Evolutionary conservation across 768 basidiomycete species (phyloP).

Genomic region (Termitomyces sp.): DNA sequence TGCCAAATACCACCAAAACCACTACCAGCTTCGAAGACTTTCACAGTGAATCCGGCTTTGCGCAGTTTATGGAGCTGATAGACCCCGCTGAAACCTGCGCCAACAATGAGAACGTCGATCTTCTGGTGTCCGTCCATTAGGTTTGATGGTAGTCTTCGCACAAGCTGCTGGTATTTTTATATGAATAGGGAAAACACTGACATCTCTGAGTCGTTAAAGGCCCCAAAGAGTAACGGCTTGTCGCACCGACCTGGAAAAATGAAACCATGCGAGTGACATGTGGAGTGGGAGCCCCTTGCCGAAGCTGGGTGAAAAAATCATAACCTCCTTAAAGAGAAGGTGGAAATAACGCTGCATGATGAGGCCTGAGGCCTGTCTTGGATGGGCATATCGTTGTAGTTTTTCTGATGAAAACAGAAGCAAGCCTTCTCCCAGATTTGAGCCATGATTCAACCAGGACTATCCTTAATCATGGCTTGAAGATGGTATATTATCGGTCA

Average conservation of each 20-base stretch:
- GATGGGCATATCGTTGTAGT: too few relatives aligned
- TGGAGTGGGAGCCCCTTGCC: background rate
- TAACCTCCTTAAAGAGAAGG: background rate
- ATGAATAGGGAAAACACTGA: background rate
- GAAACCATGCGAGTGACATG: background rate
- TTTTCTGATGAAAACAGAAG: too few relatives aligned
- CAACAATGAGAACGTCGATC: slow-evolving; percentile 19
- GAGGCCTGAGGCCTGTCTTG: background rate
- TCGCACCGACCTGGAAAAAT: background rate
- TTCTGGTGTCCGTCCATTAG: background rate
- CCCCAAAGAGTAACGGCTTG: background rate
- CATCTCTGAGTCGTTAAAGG: background rate
- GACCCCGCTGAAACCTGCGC: slow-evolving; percentile 19
- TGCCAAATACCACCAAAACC: slow-evolving; percentile 20
- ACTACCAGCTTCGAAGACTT: slow-evolving; percentile 16
- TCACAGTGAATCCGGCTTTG: slow-evolving; percentile 13
- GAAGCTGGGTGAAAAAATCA: too few relatives aligned
- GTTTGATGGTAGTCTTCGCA: background rate
- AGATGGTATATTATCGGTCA: background rate
- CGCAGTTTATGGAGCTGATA: slow-evolving; percentile 14
- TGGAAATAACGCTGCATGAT: too few relatives aligned
- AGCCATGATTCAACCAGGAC: too few relatives aligned
- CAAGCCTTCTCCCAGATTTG: too few relatives aligned
- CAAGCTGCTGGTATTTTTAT: background rate
- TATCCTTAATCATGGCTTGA: too few relatives aligned